These are phyloP conservation scores for Pseudogymnoascus verrucosus DNA, from an alignment of 2,329 filamentous ascomycete species.

Conservation along the genomic window DNA sequence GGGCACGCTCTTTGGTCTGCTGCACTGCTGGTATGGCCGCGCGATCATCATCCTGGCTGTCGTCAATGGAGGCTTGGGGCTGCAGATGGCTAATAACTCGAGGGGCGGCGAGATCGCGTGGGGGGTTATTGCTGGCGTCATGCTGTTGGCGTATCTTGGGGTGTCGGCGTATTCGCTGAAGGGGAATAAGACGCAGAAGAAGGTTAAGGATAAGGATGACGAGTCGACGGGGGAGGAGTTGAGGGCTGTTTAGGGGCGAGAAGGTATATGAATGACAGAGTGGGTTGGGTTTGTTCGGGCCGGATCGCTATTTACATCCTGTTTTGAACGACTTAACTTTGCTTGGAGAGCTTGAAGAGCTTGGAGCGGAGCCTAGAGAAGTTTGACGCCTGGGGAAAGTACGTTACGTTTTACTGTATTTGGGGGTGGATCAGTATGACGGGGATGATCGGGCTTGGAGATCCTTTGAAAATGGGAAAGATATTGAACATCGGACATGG, in stretches of 20 bases:
- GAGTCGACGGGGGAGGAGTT: background rate
- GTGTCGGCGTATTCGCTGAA: background rate
- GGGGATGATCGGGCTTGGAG: background rate
- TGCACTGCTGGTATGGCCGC: constrained; percentile 59
- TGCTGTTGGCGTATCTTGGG: constrained; percentile 38
- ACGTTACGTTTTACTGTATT: background rate
- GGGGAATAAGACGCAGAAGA: background rate
- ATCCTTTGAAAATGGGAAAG: background rate
- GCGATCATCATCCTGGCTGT: constrained; percentile 49
- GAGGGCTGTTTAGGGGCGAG: background rate
- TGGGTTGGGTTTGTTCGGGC: background rate
- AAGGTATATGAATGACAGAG: background rate
- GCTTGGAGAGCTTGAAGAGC: background rate
- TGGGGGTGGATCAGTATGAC: background rate
- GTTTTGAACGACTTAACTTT: background rate
- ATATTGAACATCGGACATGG: background rate
- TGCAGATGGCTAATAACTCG: constrained; percentile 37
- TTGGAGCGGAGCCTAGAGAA: background rate
- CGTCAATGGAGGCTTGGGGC: constrained; percentile 55
- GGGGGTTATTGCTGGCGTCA: constrained; percentile 44
- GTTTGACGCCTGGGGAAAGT: background rate
- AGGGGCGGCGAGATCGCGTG: constrained; percentile 44
- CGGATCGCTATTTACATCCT: background rate
- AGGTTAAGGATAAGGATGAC: background rate
- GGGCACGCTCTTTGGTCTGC: constrained; percentile 42